Conservation (phyloP, 208 protist genomes). For the Leishmania amazonensis region DNA sequence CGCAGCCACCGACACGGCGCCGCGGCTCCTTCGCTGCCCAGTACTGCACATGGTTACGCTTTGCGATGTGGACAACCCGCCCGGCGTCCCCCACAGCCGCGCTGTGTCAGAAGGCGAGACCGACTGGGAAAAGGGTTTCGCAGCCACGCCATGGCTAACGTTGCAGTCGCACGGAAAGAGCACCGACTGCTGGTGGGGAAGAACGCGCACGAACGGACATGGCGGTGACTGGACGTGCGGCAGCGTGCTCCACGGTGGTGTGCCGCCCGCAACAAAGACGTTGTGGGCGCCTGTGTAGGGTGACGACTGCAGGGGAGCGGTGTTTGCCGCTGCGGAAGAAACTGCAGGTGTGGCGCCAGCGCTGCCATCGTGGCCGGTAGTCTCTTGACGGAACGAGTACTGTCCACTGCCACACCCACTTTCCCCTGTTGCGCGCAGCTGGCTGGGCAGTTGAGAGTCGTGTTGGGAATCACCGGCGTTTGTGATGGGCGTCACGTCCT, state of each 20-base stretch:
- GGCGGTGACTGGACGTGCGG: not conserved
- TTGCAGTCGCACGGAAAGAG: not conserved
- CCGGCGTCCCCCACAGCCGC: constrained; percentile 25
- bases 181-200: not conserved
- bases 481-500: constrained; percentile 26
- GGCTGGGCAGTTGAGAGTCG: constrained; percentile 16
- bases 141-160: not conserved
- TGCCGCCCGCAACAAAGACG: not conserved
- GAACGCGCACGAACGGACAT: not conserved
- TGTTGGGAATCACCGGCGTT: constrained; percentile 9
- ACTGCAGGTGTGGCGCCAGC: not conserved
- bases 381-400: not conserved
- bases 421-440: not conserved
- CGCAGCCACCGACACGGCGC: not conserved
- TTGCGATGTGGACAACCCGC: constrained; percentile 21
- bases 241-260: not conserved
- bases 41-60: constrained; percentile 7
- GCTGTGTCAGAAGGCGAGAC: constrained; percentile 9
- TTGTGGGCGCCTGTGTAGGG: not conserved
- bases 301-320: not conserved
- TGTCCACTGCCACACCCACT: not conserved
- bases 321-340: no score
- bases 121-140: not conserved
- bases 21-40: not conserved
- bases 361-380: not conserved